Evolutionary conservation across 306 rosid species (phyloP).

Genomic region (Dryas octopetala): DNA sequence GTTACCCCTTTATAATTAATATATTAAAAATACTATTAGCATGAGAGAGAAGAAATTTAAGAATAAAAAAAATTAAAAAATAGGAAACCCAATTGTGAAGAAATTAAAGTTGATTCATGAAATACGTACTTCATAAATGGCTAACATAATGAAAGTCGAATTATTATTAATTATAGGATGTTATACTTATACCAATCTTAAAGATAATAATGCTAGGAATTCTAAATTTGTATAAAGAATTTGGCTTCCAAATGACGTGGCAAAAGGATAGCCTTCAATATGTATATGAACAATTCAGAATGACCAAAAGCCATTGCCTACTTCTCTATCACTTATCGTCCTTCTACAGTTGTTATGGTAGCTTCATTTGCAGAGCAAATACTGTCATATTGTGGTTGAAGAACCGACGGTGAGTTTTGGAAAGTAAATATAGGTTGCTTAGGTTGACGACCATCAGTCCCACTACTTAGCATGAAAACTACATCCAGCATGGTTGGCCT

Average conservation of each 20-base stretch:
- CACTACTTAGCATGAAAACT: constrained; percentile 15
- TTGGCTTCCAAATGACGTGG: too few relatives aligned
- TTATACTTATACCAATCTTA: too few relatives aligned
- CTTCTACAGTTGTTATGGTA: constrained; percentile 7
- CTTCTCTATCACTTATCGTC: not conserved
- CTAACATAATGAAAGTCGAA: too few relatives aligned
- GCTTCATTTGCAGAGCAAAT: constrained; percentile 17
- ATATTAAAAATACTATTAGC: too few relatives aligned
- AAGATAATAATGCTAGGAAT: too few relatives aligned
- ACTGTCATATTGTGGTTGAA: not conserved
- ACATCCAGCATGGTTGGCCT: constrained; percentile 27
- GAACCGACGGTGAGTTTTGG: not conserved
- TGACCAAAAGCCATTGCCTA: not conserved
- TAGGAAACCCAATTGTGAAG: too few relatives aligned
- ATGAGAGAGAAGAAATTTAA: too few relatives aligned
- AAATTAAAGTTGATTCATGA: too few relatives aligned
- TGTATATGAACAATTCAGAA: not conserved
- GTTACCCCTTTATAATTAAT: too few relatives aligned
- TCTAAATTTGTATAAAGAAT: not conserved
- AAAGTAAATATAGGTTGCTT: constrained; percentile 15
- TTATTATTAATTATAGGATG: too few relatives aligned
- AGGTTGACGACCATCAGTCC: constrained; percentile 8
- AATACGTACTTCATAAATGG: too few relatives aligned
- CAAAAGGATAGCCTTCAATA: not conserved
- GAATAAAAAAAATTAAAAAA: too few relatives aligned